These are phyloP conservation scores for Alternaria sp. DNA, from an alignment of 2,329 filamentous ascomycete species.

Conservation along the genomic window DNA sequence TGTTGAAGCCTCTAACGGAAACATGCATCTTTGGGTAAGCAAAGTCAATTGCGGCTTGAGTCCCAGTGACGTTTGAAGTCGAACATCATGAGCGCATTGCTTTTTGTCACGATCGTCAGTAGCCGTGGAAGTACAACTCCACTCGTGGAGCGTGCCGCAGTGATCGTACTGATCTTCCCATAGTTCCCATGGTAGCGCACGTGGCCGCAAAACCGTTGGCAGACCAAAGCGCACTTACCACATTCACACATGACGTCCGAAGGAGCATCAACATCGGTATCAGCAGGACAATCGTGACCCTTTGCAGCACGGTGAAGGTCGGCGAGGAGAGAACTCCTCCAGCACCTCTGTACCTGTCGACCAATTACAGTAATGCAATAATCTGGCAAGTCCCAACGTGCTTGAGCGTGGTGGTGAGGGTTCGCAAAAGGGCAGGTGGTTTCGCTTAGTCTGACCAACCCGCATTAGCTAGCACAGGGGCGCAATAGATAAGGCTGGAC, in stretches of 20 bases:
- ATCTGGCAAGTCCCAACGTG: background rate
- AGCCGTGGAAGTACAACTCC: background rate
- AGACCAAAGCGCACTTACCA: constrained; percentile 2
- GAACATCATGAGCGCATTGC: background rate
- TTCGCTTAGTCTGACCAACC: background rate
- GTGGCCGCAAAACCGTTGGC: constrained; percentile 11
- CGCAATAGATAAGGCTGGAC: constrained; percentile 2
- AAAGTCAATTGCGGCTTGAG: background rate
- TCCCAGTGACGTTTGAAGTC: background rate
- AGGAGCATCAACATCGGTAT: background rate
- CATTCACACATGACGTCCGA: background rate
- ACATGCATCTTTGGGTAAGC: background rate
- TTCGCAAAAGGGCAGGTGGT: constrained; percentile 10
- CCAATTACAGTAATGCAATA: background rate
- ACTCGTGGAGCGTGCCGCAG: background rate
- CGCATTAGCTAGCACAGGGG: background rate
- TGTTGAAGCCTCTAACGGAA: background rate
- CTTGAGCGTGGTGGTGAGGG: background rate
- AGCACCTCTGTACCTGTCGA: background rate
- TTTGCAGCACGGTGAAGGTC: background rate
- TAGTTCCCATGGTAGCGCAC: constrained; percentile 3
- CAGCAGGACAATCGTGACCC: background rate
- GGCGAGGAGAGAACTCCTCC: background rate
- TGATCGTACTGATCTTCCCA: background rate
- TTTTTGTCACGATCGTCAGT: background rate